These are phyloP conservation scores for Apiotrichum porosum DNA, from an alignment of 1,284 basidiomycete genomes.

Conservation along the genomic window DNA sequence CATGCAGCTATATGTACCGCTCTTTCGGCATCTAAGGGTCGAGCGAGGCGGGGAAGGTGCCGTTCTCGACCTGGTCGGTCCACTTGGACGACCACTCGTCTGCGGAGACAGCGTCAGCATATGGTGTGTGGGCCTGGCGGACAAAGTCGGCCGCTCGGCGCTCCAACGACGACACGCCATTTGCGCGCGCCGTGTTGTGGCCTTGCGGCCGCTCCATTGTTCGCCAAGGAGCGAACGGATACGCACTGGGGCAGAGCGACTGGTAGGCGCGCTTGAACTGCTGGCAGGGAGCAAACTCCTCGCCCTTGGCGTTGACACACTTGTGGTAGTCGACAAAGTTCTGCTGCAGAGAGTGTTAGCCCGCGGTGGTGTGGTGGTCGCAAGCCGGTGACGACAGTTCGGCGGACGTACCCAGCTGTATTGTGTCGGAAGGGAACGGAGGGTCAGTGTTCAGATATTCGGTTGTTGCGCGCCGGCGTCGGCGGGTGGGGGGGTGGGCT, in stretches of 20 bases:
- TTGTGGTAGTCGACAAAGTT: slow-evolving; percentile 98
- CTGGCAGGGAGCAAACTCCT: slow-evolving; percentile 96
- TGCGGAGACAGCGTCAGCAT: slow-evolving; percentile 42
- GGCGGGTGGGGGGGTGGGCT: slow-evolving; percentile 24
- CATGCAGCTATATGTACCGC: slow-evolving; percentile 4
- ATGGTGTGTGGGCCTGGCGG: no score
- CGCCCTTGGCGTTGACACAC: slow-evolving; percentile 94
- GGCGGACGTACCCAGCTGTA: slow-evolving; percentile 15
- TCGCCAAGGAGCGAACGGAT: not conserved
- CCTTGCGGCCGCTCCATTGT: no score
- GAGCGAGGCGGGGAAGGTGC: slow-evolving; percentile 84
- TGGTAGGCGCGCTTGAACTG: slow-evolving; percentile 97
- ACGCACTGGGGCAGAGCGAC: slow-evolving; percentile 95
- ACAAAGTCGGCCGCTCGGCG: no score
- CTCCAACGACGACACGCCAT: no score
- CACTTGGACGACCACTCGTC: slow-evolving; percentile 84
- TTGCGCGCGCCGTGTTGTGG: no score
- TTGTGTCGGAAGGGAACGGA: slow-evolving; percentile 1
- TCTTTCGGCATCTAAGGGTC: slow-evolving; percentile 55
- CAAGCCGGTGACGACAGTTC: not conserved
- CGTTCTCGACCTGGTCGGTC: slow-evolving; percentile 87
- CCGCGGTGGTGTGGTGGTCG: not conserved
- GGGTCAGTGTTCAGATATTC: not conserved
- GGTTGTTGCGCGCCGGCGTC: no score
- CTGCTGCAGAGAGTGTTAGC: slow-evolving; percentile 60